Base-by-base conservation (phyloP, 257 asterid genomes). In the Catharanthus roseus region DNA sequence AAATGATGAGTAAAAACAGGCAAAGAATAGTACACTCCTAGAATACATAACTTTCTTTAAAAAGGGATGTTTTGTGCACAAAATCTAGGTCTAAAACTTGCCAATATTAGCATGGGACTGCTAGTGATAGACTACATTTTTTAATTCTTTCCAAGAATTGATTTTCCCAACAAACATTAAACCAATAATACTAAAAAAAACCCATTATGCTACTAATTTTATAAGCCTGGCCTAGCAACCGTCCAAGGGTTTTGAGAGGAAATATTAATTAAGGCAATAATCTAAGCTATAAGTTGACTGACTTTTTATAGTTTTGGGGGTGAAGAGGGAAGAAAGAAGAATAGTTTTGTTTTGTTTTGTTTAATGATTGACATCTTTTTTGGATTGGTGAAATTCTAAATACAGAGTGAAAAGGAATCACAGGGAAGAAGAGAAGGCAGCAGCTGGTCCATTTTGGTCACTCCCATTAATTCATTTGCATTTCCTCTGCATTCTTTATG, bases 151-250 rank as follows among this genome's bases (percentile, higher is more conserved):
- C 72, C 69, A 55, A 78, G 74, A 58, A 55, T 70, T 74, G 72
- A 31, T 61, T 56, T 71, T 78, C 56, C 76, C 82, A 65, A 70
- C 57, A 65, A 74, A 61, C 57, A 70, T 74, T 62, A 61, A n/a
- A n/a, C n/a, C n/a, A n/a, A n/a, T n/a, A n/a, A n/a, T n/a, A 38
- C 42, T 38, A 38, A 8, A 38, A 38, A 38, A n/a, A n/a, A n/a
- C n/a, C n/a, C n/a, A n/a, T n/a, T n/a, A n/a, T n/a, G n/a, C n/a
- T n/a, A n/a, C n/a, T n/a, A n/a, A n/a, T n/a, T n/a, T n/a, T n/a
- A n/a, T n/a, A n/a, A n/a, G n/a, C n/a, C n/a, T n/a, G n/a, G 54
- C 15, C 29, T 47, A 18, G 34, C 49, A 36, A 55, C 16, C 47
- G 3, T 68, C 73, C 74, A 68, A 61, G 26, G 11, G 38, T 5